phyloP scores from a whole-genome alignment of 208 protist species.

The Acanthamoeba sp. region DNA sequence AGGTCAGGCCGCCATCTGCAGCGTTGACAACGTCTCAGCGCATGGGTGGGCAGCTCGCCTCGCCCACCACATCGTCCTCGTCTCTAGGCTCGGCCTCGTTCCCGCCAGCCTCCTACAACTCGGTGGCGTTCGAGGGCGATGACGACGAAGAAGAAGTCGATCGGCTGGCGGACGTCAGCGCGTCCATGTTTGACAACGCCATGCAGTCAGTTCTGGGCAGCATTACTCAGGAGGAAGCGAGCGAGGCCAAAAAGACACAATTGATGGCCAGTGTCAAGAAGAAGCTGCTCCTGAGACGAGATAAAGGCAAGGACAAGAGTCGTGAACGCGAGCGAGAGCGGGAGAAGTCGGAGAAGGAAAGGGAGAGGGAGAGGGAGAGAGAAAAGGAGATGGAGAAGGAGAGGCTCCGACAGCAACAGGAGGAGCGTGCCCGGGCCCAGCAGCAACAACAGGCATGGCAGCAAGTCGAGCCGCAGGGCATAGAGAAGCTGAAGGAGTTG shows the following conservation, averaged over 20 bases:
- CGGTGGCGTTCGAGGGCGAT: not conserved
- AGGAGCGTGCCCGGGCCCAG: not conserved
- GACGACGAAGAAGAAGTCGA: not conserved
- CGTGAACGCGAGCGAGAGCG: no score
- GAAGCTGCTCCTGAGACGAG: not conserved
- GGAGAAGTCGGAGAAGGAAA: no score
- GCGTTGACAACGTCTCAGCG: no score
- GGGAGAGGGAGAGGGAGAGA: no score
- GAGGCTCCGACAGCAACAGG: no score
- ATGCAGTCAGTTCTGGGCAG: slow-evolving; percentile 15
- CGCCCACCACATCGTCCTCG: no score
- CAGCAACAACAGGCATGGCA: slow-evolving; percentile 8
- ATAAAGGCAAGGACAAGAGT: slow-evolving; percentile 18
- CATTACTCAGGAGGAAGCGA: not conserved
- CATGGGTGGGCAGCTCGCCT: no score
- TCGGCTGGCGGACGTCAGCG: not conserved
- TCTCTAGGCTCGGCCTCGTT: no score
- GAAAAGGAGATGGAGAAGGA: no score
- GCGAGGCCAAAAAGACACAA: not conserved
- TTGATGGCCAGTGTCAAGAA: slow-evolving; percentile 11
- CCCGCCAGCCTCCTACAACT: no score
- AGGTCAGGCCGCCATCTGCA: no score
- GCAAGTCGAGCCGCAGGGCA: not conserved
- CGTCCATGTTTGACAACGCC: not conserved
- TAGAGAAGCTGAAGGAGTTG: slow-evolving; percentile 58